Evolutionary conservation across 768 basidiomycete species (phyloP).

Genomic region (Tylopilus rubrobrunneus): DNA sequence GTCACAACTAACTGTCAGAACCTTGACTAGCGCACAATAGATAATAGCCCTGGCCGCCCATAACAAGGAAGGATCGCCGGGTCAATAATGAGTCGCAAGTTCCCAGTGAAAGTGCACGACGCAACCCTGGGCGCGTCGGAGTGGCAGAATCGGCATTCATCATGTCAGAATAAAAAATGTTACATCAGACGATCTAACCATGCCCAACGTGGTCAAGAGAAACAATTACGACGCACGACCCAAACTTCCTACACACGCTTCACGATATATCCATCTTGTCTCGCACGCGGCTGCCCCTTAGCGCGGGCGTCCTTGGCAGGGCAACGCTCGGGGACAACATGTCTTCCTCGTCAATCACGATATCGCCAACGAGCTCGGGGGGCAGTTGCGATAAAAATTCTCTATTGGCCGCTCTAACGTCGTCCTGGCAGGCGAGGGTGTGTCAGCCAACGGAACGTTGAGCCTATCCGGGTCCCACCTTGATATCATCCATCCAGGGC

Average conservation of each 20-base stretch:
- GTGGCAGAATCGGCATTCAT: background rate
- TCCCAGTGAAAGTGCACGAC: no score
- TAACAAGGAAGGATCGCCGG: no score
- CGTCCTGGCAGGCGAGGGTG: slow-evolving; percentile 15
- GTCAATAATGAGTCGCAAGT: no score
- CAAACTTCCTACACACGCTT: background rate
- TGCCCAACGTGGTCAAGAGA: background rate
- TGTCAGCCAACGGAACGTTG: background rate
- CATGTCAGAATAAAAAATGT: background rate
- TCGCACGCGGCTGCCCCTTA: background rate
- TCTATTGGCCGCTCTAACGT: slow-evolving; percentile 36
- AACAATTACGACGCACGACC: background rate
- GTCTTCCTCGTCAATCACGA: slow-evolving; percentile 15
- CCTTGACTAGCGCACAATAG: no score
- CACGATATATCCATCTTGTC: slow-evolving; percentile 20
- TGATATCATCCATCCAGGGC: slow-evolving; percentile 31
- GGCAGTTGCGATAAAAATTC: slow-evolving; percentile 35
- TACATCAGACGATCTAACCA: background rate
- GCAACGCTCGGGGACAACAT: background rate
- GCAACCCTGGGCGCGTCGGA: background rate
- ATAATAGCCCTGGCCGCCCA: no score
- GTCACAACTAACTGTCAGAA: no score
- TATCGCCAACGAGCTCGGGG: slow-evolving; percentile 26
- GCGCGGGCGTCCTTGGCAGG: background rate
- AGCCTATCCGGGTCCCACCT: slow-evolving; percentile 9